phyloP scores from a whole-genome alignment of 2,329 filamentous ascomycete species.

The Alternaria sp. region DNA sequence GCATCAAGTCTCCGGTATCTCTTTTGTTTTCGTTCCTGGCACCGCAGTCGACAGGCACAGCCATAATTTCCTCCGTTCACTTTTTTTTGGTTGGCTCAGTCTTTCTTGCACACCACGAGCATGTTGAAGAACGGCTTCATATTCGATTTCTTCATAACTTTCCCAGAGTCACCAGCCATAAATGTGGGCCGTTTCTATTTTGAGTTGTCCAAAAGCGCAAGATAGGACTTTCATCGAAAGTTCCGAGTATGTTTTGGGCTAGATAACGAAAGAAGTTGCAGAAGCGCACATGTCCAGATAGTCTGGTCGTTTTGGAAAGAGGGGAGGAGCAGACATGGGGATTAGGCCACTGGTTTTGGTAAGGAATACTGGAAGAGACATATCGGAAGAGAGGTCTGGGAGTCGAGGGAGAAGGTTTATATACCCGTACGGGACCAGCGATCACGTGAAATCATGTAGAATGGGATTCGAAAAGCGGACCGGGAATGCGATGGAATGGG shows the following conservation, averaged over 20 bases:
- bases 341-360: too few species aligned
- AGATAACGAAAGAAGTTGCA: not conserved
- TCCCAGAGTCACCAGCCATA: not conserved
- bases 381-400: too few species aligned
- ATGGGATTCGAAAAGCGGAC: too few species aligned
- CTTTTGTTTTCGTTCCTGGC: not conserved
- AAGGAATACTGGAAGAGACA: too few species aligned
- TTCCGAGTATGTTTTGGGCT: fast-evolving
- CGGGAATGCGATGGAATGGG: too few species aligned
- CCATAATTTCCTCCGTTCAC: not conserved
- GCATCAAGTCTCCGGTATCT: not conserved
- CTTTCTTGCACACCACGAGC: not conserved
- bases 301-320: not conserved
- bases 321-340: not conserved
- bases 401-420: not conserved
- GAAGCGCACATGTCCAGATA: not conserved
- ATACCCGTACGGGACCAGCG: not conserved
- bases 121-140: not conserved
- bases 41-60: not conserved
- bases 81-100: not conserved
- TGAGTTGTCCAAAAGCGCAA: not conserved
- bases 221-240: not conserved
- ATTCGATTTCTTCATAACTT: not conserved
- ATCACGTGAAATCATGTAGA: too few species aligned
- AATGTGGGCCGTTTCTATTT: fast-evolving